Evolutionary conservation across 768 basidiomycete species (phyloP).

Genomic region (Russula sp.): DNA sequence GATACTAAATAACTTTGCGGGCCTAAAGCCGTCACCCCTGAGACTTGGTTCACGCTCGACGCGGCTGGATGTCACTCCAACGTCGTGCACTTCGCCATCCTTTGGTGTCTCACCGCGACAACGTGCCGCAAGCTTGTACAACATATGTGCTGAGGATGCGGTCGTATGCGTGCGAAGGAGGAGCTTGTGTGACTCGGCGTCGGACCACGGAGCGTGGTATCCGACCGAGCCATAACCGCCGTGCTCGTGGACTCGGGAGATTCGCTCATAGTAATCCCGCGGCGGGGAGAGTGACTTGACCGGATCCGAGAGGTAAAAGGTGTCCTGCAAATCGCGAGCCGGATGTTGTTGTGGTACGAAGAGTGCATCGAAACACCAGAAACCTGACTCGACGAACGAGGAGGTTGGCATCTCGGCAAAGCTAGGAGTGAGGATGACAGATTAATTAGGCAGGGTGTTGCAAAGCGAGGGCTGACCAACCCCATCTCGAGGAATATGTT

Average conservation of each 20-base stretch:
- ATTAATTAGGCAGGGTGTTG: constrained; percentile 8
- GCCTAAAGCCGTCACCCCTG: constrained; percentile 73
- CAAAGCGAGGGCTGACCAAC: constrained; percentile 45
- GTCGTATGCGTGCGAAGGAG: constrained; percentile 97
- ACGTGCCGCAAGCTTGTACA: constrained; percentile 87
- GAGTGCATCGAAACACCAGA: constrained; percentile 99
- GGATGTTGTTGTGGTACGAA: constrained; percentile 99
- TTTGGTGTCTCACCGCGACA: constrained; percentile 60
- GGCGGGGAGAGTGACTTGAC: constrained; percentile 71
- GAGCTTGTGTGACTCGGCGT: constrained; percentile 87
- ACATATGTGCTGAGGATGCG: constrained; percentile 88
- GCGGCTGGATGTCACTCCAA: constrained; percentile 40
- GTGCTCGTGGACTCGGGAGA: constrained; percentile 77
- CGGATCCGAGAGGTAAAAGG: constrained; percentile 97
- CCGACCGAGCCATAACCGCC: constrained; percentile 91
- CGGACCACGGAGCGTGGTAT: constrained; percentile 96
- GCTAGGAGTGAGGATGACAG: constrained; percentile 41
- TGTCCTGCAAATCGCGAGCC: constrained; percentile 95
- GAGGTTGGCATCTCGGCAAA: constrained; percentile 99
- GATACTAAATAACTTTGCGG: constrained; percentile 94
- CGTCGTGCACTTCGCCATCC: constrained; percentile 36
- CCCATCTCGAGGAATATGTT: constrained; percentile 99
- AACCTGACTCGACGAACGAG: constrained; percentile 93
- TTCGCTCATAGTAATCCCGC: constrained; percentile 78
- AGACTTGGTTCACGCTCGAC: constrained; percentile 37